Conservation (phyloP, 257 asterid species). For the Solanum verrucosum region DNA sequence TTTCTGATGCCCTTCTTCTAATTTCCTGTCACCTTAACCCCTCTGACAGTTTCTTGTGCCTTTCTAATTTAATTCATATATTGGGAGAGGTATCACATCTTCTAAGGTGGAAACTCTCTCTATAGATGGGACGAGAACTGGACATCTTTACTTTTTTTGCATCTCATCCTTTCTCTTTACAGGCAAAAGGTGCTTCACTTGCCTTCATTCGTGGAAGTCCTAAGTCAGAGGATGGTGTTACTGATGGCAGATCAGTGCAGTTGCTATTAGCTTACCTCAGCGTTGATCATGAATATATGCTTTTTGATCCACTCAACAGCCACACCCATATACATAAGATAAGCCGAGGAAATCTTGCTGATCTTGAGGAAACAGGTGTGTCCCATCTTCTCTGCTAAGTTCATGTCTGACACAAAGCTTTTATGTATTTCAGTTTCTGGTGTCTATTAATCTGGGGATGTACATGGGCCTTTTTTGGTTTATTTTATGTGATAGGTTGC, state of each 20-base stretch:
- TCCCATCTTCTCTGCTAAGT: background rate
- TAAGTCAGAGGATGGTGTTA: slow-evolving; percentile 18
- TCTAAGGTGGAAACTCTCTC: background rate
- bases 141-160: background rate
- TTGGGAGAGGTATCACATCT: background rate
- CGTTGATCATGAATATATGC: slow-evolving; percentile 54
- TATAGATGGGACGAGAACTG: background rate
- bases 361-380: slow-evolving; percentile 55
- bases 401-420: background rate
- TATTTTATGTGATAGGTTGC: background rate
- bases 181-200: slow-evolving; percentile 77
- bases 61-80: background rate
- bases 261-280: slow-evolving; percentile 49
- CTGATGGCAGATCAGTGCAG: slow-evolving; percentile 24
- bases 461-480: background rate
- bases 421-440: background rate
- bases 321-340: slow-evolving; percentile 18
- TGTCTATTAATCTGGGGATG: background rate
- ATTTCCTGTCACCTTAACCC: background rate
- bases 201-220: slow-evolving; percentile 37
- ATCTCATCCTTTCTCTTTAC: slow-evolving; percentile 6
- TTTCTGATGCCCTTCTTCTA: background rate
- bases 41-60: background rate
- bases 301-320: slow-evolving; percentile 43
- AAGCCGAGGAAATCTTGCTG: slow-evolving; percentile 17